Percentiles rank a stretch among this genome's conserved stretches.
Evolutionary conservation across 176 grass and related monocot species (phyloP).

Genomic region (Carex kokanica): DNA sequence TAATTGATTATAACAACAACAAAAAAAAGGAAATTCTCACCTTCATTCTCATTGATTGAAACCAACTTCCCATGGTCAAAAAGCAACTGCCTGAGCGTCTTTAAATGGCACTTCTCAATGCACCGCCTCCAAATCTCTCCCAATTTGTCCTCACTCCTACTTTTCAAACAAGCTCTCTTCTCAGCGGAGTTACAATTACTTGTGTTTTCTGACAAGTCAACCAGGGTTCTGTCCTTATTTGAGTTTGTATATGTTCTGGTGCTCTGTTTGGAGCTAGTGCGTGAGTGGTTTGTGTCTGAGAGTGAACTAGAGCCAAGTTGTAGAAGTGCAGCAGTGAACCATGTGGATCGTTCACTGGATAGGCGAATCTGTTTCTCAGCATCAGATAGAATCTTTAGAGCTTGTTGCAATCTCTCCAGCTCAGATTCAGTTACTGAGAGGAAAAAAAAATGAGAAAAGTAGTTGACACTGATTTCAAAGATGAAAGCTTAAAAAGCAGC

Average conservation of each 20-base stretch:
- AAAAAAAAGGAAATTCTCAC: constrained; percentile 33
- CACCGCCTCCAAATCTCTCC: constrained; percentile 67
- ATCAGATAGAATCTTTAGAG: constrained; percentile 92
- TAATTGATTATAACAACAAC: background rate
- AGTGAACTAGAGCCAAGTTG: constrained; percentile 80
- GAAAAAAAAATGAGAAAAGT: background rate
- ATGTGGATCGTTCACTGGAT: constrained; percentile 90
- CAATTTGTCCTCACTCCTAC: constrained; percentile 43
- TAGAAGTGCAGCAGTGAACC: constrained; percentile 92
- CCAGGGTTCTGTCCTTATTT: constrained; percentile 35
- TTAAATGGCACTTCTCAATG: constrained; percentile 73
- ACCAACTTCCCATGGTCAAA: constrained; percentile 54
- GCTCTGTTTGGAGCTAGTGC: constrained; percentile 55
- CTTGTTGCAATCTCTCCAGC: constrained; percentile 90
- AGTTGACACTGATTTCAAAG: constrained; percentile 2
- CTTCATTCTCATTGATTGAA: constrained; percentile 53
- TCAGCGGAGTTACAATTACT: constrained; percentile 35
- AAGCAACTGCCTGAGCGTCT: constrained; percentile 66
- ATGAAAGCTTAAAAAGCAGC: background rate
- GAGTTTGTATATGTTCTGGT: constrained; percentile 44
- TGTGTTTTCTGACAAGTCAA: constrained; percentile 47
- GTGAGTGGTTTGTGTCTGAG: constrained; percentile 64
- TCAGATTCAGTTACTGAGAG: constrained; percentile 81
- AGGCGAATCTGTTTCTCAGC: constrained; percentile 93
- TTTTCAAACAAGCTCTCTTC: constrained; percentile 22